Conservation (phyloP, 2,329 filamentous ascomycete species). For the Teratosphaeria pseudoeucalypti region DNA sequence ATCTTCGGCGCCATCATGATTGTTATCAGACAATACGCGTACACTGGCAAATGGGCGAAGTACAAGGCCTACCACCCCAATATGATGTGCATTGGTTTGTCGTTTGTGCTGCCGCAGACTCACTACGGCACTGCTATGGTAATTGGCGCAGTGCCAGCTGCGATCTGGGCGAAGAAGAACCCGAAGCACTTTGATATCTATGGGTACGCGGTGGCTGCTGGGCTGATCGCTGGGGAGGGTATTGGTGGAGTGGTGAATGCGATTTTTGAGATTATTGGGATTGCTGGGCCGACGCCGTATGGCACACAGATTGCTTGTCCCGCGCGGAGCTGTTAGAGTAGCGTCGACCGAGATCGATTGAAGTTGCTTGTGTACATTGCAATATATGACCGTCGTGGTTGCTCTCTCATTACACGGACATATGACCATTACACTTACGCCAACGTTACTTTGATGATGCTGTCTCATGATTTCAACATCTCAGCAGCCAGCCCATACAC, state of each 20-base stretch:
- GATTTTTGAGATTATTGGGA: constrained; percentile 37
- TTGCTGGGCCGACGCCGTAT: constrained; percentile 30
- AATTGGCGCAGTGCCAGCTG: constrained; percentile 44
- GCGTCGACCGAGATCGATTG: not conserved
- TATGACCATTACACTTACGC: not conserved
- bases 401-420: too few species aligned
- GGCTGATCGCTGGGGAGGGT: constrained; percentile 54
- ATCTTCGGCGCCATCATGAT: constrained; percentile 43
- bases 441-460: not conserved
- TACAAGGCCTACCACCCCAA: constrained; percentile 49
- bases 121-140: constrained; percentile 50
- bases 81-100: constrained; percentile 51
- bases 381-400: too few species aligned
- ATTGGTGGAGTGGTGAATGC: constrained; percentile 55
- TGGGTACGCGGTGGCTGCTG: constrained; percentile 49
- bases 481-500: not conserved
- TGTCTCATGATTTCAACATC: not conserved
- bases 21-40: constrained; percentile 45
- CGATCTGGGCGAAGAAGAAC: constrained; percentile 45
- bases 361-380: too few species aligned
- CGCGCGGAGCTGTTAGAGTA: constrained; percentile 19
- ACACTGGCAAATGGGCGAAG: constrained; percentile 44
- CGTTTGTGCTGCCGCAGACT: constrained; percentile 48
- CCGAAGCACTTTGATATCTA: constrained; percentile 45
- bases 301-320: constrained; percentile 36